phyloP scores from a whole-genome alignment of 139 green algal genomes.

The Ettlia oleoabundans region DNA sequence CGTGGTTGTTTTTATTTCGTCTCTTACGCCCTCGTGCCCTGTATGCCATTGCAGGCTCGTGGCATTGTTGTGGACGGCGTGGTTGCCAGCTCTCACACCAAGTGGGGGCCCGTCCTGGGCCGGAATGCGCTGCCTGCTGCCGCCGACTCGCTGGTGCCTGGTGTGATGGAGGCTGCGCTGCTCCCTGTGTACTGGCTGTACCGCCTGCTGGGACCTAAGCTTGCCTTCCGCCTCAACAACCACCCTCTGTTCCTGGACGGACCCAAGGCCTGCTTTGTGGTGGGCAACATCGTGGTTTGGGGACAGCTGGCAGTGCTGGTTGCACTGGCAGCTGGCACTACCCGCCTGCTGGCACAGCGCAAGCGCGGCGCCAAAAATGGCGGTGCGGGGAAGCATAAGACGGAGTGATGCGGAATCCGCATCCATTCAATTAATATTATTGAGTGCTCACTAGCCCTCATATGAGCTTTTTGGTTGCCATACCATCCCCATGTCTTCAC shows the following conservation, averaged over 20 bases:
- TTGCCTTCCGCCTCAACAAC: conserved; percentile 21
- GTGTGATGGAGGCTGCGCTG: background rate
- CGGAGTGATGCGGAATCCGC: too few relatives aligned
- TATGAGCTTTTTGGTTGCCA: too few relatives aligned
- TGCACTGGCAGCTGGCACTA: background rate
- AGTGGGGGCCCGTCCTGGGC: background rate
- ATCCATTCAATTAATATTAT: too few relatives aligned
- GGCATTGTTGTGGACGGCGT: conserved; percentile 22
- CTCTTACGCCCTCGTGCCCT: background rate
- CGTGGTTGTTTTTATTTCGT: too few relatives aligned
- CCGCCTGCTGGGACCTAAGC: background rate
- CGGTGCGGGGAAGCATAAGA: too few relatives aligned
- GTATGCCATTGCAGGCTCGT: background rate
- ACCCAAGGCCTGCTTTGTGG: background rate
- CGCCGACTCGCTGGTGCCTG: background rate
- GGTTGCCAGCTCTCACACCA: background rate
- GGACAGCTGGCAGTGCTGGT: background rate
- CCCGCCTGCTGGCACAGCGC: background rate
- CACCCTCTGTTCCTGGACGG: background rate
- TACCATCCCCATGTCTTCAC: too few relatives aligned
- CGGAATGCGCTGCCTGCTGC: background rate
- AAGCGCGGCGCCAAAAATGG: too few relatives aligned
- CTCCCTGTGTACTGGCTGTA: background rate
- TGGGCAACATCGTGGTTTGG: background rate
- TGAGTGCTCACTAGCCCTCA: too few relatives aligned